Percentiles rank a stretch among this genome's conserved stretches.
Evolutionary conservation across 352 stramenopile species (phyloP).

Genomic region (Sclerospora graminicola): DNA sequence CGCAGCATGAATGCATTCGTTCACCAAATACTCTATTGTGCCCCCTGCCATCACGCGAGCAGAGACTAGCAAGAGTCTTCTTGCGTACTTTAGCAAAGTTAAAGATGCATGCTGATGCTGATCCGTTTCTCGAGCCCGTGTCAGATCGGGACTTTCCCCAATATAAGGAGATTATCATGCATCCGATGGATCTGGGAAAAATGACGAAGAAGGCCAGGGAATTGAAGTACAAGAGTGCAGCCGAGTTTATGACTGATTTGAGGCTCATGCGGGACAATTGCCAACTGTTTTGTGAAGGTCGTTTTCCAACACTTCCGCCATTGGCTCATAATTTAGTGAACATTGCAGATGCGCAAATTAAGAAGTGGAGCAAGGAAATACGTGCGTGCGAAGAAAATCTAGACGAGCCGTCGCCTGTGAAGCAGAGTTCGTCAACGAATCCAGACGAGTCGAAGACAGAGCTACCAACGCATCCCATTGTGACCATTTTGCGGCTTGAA

Average conservation of each 20-base stretch:
- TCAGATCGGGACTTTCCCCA: slow-evolving; percentile 72
- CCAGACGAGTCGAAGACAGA: slow-evolving; percentile 3
- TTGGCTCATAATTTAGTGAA: slow-evolving; percentile 61
- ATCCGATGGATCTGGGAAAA: slow-evolving; percentile 63
- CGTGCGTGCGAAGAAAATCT: slow-evolving; percentile 32
- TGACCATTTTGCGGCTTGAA: slow-evolving; percentile 68
- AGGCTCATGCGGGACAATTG: slow-evolving; percentile 72
- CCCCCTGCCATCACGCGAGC: slow-evolving; percentile 43
- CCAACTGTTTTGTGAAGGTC: slow-evolving; percentile 66
- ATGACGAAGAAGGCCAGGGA: slow-evolving; percentile 44
- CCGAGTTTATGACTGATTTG: slow-evolving; percentile 54
- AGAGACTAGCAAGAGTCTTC: slow-evolving; percentile 50
- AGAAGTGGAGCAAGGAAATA: slow-evolving; percentile 62
- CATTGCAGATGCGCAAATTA: slow-evolving; percentile 51
- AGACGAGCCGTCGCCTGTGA: slow-evolving; percentile 7
- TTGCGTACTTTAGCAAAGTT: slow-evolving; percentile 54
- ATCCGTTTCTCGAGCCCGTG: slow-evolving; percentile 70
- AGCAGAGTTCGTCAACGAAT: slow-evolving; percentile 2
- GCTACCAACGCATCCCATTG: slow-evolving; percentile 24
- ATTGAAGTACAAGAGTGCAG: slow-evolving; percentile 41
- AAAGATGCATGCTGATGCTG: slow-evolving; percentile 44
- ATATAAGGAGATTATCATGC: slow-evolving; percentile 74
- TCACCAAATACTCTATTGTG: slow-evolving; percentile 36
- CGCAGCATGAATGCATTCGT: slow-evolving; percentile 20
- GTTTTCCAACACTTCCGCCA: slow-evolving; percentile 64